Evolutionary conservation across 2,329 filamentous ascomycete genomes (phyloP), one percentile per base, ranked within the genome.

Genomic region (Cercospora nicotianae): DNA sequence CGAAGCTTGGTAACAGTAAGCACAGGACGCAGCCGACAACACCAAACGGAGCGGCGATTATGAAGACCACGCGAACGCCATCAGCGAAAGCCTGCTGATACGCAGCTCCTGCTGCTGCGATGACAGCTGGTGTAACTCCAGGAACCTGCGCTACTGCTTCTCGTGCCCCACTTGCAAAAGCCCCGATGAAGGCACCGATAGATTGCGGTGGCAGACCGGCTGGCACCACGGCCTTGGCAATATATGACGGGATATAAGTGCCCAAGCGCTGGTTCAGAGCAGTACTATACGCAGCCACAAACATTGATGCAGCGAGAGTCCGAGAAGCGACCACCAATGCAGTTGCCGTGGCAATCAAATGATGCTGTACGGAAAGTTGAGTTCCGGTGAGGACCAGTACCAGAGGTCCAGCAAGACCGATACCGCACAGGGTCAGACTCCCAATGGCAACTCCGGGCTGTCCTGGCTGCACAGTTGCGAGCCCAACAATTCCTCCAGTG

Each of bases 61-160:
- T 70, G 62, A 63, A 83, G 0, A 83, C 80, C 1, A 81, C 81
- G 66, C 79, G 75, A 3, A 60, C 58, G 8, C 58, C 58, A 60
- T 60, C 58, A 12, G 58, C 36, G 36, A 42, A 42, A n/a, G 36
- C 36, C 6, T 42, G 36, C 36, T 42, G 36, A n/a, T 42, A 42
- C 36, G 16, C 36, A 42, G 36, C 36, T 42, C 36, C 36, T 42
- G 36, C 36, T 42, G 36, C 36, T 8, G 16, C 36, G 36, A 42
- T 42, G 16, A 42, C 16, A 42, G 36, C 36, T 42, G 36, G 36
- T n/a, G 36, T 42, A 9, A 42, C 36, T 9, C 36, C 36, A 8
- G 36, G 36, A 42, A 42, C 16, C 36, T 42, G 36, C 36, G 36
- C 36, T 9, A 42, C 36, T n/a, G 36, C 36, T 42, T 42, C 36